Evolutionary conservation across 257 asterid species (phyloP).

Genomic region (Striga asiatica): DNA sequence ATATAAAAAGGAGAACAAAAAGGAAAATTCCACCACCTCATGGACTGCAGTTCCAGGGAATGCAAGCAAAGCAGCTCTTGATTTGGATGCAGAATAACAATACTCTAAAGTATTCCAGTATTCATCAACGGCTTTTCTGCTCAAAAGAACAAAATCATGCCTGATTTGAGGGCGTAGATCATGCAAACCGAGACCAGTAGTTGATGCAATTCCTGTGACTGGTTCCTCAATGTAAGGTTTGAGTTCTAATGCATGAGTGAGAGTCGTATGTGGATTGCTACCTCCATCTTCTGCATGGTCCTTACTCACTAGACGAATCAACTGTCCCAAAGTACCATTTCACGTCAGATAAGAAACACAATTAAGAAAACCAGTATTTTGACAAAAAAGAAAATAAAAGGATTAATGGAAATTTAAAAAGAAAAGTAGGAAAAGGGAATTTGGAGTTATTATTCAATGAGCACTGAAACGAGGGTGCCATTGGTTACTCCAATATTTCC

Average conservation of each 20-base stretch:
- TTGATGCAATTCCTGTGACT: constrained; percentile 35
- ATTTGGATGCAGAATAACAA: constrained; percentile 65
- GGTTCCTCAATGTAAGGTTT: constrained; percentile 97
- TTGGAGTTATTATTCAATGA: neutral
- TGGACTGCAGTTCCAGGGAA: constrained; percentile 89
- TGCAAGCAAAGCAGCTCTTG: constrained; percentile 80
- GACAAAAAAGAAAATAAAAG: constrained; percentile 1
- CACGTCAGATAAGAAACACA: constrained; percentile 16
- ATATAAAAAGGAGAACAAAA: neutral
- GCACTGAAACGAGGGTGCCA: neutral
- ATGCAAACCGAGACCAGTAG: constrained; percentile 33
- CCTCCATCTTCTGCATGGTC: constrained; percentile 42
- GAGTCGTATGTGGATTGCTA: constrained; percentile 44
- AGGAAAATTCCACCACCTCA: constrained; percentile 38
- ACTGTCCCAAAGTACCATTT: constrained; percentile 38
- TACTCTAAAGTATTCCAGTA: constrained; percentile 94
- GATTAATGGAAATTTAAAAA: neutral
- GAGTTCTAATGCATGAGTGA: constrained; percentile 72
- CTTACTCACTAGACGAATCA: constrained; percentile 72
- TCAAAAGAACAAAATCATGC: constrained; percentile 88
- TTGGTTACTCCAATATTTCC: constrained; percentile 3
- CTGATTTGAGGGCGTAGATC: constrained; percentile 94
- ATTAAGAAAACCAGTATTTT: constrained; percentile 12
- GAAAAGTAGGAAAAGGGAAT: neutral
- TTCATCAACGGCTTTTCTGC: constrained; percentile 66